Percentiles rank a stretch among this genome's conserved stretches.
phyloP scores from a whole-genome alignment of 306 rosid genomes.

The Erythrophleum fordii region DNA sequence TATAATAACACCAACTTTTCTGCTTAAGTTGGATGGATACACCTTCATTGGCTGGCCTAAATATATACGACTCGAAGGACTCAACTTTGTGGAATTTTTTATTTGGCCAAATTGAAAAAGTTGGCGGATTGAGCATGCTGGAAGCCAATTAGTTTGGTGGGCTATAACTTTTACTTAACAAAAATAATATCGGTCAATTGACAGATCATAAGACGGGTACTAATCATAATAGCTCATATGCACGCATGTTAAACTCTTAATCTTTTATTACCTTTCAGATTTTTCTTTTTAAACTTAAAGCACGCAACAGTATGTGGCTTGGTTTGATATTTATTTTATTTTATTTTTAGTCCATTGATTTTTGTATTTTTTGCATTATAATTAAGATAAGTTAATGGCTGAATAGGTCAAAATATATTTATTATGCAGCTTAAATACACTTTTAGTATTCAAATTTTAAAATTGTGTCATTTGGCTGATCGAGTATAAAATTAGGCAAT shows the following conservation, averaged over 20 bases:
- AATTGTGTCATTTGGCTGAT: no score
- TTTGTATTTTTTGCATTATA: no score
- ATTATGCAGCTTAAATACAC: no score
- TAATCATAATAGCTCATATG: not conserved
- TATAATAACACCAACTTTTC: conserved; percentile 40
- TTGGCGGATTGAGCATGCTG: conserved; percentile 4
- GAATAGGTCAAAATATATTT: no score
- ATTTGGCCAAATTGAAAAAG: conserved; percentile 31
- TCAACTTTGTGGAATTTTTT: conserved; percentile 37
- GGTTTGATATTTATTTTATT: no score
- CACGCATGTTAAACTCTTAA: not conserved
- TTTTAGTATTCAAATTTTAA: no score
- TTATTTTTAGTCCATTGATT: no score
- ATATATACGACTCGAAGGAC: conserved; percentile 14
- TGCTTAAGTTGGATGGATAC: conserved; percentile 39
- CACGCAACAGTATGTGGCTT: no score
- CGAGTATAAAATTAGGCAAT: no score
- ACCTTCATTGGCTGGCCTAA: conserved; percentile 44
- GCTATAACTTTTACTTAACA: not conserved
- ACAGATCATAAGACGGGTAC: not conserved
- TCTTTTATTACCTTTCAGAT: not conserved
- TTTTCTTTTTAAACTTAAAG: not conserved
- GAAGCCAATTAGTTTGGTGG: conserved; percentile 34
- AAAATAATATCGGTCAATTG: not conserved
- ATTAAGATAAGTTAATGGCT: no score